These are phyloP conservation scores for Onygena corvina DNA, from an alignment of 2,329 filamentous ascomycete genomes.

Conservation along the genomic window DNA sequence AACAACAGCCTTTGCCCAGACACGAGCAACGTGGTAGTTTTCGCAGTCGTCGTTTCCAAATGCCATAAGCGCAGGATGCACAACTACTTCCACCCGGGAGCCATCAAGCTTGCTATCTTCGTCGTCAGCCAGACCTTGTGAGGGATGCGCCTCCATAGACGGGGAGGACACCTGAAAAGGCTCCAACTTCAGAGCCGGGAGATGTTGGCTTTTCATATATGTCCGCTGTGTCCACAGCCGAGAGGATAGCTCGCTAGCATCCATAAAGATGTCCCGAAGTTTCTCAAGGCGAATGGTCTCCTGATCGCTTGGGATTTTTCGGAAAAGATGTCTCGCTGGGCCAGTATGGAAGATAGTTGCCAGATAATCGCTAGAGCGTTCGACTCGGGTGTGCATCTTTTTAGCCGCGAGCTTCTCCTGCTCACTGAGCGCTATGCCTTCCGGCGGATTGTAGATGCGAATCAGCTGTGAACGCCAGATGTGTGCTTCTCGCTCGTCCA, in stretches of 20 bases:
- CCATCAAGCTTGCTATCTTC: conserved; percentile 16
- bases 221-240: conserved; percentile 18
- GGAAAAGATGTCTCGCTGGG: conserved; percentile 1
- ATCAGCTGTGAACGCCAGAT: conserved; percentile 19
- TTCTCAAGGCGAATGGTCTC: conserved; percentile 4
- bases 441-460: conserved; percentile 12
- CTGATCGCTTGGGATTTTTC: neutral
- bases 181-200: neutral
- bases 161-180: conserved; percentile 7
- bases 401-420: neutral
- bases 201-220: conserved; percentile 8
- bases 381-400: conserved; percentile 3
- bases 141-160: conserved; percentile 16
- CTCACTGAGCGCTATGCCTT: neutral
- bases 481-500: conserved; percentile 15
- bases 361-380: conserved; percentile 2
- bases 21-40: conserved; percentile 16
- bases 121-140: conserved; percentile 17
- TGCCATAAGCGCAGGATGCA: conserved; percentile 18
- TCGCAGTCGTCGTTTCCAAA: conserved; percentile 19
- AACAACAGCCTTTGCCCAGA: conserved; percentile 18
- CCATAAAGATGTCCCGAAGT: conserved; percentile 10
- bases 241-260: conserved; percentile 13
- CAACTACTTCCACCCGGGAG: conserved; percentile 11
- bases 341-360: conserved; percentile 2